phyloP scores from a whole-genome alignment of 2,329 filamentous ascomycete genomes.

The Neocatenulostroma microsporum region DNA sequence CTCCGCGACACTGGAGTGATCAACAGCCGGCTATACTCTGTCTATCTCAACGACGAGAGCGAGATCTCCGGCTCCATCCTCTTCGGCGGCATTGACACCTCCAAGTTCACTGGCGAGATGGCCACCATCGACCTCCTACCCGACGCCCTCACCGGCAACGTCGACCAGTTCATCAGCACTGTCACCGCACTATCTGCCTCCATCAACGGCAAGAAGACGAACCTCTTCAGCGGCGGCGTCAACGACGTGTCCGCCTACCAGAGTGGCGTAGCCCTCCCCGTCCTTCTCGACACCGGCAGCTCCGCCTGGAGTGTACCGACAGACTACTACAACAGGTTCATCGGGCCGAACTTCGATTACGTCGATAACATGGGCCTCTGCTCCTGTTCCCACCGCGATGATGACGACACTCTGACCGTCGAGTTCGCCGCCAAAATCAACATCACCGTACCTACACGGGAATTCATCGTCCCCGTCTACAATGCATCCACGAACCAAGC shows the following conservation, averaged over 20 bases:
- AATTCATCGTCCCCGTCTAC: conserved; percentile 26
- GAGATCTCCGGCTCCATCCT: conserved; percentile 24
- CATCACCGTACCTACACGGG: conserved; percentile 22
- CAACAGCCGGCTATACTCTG: conserved; percentile 24
- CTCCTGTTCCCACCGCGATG: conserved; percentile 20
- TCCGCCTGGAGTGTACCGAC: conserved; percentile 22
- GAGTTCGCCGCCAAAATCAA: conserved; percentile 22
- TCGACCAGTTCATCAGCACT: conserved; percentile 24
- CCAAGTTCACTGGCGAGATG: conserved; percentile 24
- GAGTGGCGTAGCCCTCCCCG: conserved; percentile 15
- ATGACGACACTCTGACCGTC: conserved; percentile 20
- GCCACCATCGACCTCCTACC: conserved; percentile 27
- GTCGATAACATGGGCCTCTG: conserved; percentile 14
- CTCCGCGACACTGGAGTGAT: conserved; percentile 25
- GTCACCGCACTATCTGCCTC: conserved; percentile 21
- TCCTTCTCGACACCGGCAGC: conserved; percentile 28
- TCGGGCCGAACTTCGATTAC: conserved; percentile 18
- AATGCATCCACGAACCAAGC: conserved; percentile 19
- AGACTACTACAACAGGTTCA: conserved; percentile 16
- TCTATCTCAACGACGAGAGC: conserved; percentile 26
- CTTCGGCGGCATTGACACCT: conserved; percentile 30
- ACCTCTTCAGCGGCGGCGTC: conserved; percentile 17
- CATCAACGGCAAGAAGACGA: conserved; percentile 12
- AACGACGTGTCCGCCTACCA: conserved; percentile 15
- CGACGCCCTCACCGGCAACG: conserved; percentile 3